Percentiles rank a stretch among this genome's conserved stretches.
Evolutionary conservation across 345 rosid genomes (phyloP).

Genomic region (Microcos paniculata): DNA sequence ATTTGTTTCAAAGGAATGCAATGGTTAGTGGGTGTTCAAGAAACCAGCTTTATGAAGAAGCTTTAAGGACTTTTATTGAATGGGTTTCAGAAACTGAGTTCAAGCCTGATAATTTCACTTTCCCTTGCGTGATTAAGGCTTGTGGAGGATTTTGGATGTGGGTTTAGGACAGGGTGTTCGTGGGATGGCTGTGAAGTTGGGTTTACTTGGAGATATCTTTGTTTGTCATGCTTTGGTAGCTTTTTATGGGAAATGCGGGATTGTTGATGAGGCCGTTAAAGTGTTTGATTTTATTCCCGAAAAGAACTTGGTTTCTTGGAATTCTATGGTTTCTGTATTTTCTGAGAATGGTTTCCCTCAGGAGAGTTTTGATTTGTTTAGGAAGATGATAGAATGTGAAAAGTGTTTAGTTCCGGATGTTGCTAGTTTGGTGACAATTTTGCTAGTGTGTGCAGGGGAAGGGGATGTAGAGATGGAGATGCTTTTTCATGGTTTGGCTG

Average conservation of each 20-base stretch:
- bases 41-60: constrained; percentile 49
- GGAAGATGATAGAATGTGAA: constrained; percentile 42
- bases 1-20: constrained; percentile 71
- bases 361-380: constrained; percentile 41
- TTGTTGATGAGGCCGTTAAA: constrained; percentile 37
- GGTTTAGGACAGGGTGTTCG: constrained; percentile 46
- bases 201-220: constrained; percentile 48
- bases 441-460: constrained; percentile 55
- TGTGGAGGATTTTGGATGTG: constrained; percentile 45
- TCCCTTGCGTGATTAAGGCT: constrained; percentile 68
- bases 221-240: constrained; percentile 59
- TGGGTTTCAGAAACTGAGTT: constrained; percentile 38
- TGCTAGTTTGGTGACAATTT: constrained; percentile 49
- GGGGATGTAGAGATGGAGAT: constrained; percentile 40
- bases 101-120: constrained; percentile 64
- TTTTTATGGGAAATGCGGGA: constrained; percentile 54
- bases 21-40: constrained; percentile 57
- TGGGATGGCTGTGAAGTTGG: constrained; percentile 57
- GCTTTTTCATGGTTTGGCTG: constrained; percentile 53
- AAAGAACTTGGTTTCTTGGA: constrained; percentile 67
- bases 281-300: constrained; percentile 47
- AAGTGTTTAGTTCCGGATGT: constrained; percentile 48
- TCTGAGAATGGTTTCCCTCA: constrained; percentile 41
- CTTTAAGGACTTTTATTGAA: constrained; percentile 43
- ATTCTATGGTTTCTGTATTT: constrained; percentile 50